Evolutionary conservation across 2,329 filamentous ascomycete genomes (phyloP), one percentile per base, ranked within the genome.

Genomic region (Hymenoscyphus scutula): DNA sequence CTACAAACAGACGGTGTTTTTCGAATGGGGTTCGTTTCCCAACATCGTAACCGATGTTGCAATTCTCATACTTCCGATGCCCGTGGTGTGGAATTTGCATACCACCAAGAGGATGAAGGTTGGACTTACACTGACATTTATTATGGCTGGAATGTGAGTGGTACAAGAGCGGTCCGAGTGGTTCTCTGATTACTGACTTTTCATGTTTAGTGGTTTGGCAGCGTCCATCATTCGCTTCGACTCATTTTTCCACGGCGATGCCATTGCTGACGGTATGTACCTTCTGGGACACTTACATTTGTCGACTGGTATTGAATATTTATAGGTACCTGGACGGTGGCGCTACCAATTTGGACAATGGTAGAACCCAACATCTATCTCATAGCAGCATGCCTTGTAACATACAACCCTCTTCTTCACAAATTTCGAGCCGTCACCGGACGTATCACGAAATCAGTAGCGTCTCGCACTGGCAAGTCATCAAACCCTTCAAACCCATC

Each of bases 151-250:
- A n/a, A 37, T 60, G 58, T 60, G 45, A 38, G 45, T 54, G n/a
- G 5, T 27, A 27, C 1, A 25, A 32, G 8, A 15, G 17, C 19
- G 11, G 8, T 11, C 45, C 13, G 3, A 11, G n/a, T 5, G 11
- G 19, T 1, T 4, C 11, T 56, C 32, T 2, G 25, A 23, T 38
- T 34, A 25, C 54, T 56, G 30, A 56, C 41, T 38, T 27, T 29
- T 29, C n/a, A 23, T 17, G 17, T 27, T 5, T 45, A 54, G 58
- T 53, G 58, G 58, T 54, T 37, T 59, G 19, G 45, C 45, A 25
- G 48, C 58, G 48, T 59, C 58, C 15, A 59, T 59, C 48, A 25
- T 59, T 37, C 58, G 48, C 41, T 59, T 59, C 23, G 32, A 27
- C n/a, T 53, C 58, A 32, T 59, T 59, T 17, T 59, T 34, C 58